A percentile compares a stretch with the other conserved stretches of the same genome.
Evolutionary conservation across 495 filamentous ascomycete species (phyloP).

Genomic region (Penicillium turbatum): DNA sequence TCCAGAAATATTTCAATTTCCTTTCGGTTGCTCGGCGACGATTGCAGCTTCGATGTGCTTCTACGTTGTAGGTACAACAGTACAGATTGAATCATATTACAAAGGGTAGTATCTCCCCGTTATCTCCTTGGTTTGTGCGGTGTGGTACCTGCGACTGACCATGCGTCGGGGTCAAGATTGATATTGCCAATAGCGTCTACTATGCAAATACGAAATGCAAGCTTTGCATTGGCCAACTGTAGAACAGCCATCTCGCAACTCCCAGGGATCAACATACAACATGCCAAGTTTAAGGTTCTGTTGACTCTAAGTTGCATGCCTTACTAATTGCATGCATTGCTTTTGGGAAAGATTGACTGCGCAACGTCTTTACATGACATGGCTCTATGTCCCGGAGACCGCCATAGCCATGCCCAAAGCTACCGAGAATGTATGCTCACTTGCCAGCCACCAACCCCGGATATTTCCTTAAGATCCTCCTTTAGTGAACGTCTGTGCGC

Average conservation of each 20-base stretch:
- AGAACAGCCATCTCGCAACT: not conserved
- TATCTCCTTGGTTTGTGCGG: not conserved
- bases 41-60: not conserved
- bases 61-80: not conserved
- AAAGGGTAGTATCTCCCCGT: not conserved
- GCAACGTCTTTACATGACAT: not conserved
- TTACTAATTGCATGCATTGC: not conserved
- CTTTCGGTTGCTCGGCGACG: conserved; percentile 2
- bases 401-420: not conserved
- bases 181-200: conserved; percentile 5
- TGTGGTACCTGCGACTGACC: not conserved
- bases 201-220: conserved; percentile 2
- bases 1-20: not conserved
- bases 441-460: conserved; percentile 18
- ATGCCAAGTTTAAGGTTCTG: conserved; percentile 1
- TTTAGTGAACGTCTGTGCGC: conserved; percentile 25
- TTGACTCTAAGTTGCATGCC: conserved; percentile 1
- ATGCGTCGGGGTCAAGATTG: not conserved
- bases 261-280: conserved; percentile 2
- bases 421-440: not conserved
- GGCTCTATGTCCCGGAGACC: not conserved
- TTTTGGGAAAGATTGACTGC: not conserved
- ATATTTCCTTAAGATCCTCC: conserved; percentile 15
- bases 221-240: conserved; percentile 4
- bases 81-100: not conserved